Conservation (phyloP, 2,329 filamentous ascomycete species). For the Nannizzia gypsea region DNA sequence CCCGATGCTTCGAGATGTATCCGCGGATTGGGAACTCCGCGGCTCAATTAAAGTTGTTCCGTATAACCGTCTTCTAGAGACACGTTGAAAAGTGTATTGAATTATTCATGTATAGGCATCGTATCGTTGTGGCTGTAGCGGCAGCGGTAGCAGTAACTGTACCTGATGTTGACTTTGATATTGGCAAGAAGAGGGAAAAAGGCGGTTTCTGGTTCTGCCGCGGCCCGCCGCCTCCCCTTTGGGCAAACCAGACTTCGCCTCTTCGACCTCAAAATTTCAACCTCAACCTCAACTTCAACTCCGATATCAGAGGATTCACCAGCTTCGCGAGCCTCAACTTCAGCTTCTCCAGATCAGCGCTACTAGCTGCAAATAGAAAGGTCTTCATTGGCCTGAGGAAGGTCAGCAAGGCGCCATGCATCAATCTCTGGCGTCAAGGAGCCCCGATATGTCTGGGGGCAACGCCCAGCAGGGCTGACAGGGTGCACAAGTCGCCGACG, state of each 20-base stretch:
- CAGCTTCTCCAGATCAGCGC: neutral
- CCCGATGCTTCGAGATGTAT: neutral
- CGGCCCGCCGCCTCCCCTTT: neutral
- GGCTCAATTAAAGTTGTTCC: conserved; percentile 1
- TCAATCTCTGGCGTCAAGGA: neutral
- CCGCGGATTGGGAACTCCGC: neutral
- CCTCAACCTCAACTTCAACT: neutral
- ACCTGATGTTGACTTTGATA: neutral
- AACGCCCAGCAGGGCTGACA: neutral
- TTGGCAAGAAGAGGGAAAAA: neutral
- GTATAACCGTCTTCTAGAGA: neutral
- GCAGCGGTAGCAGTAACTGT: too few species aligned
- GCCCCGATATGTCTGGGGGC: neutral
- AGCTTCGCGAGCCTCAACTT: neutral
- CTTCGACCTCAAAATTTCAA: neutral
- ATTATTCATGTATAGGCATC: too few species aligned
- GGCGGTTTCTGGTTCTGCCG: neutral
- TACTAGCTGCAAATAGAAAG: neutral
- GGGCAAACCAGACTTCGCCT: neutral
- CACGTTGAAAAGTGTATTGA: neutral
- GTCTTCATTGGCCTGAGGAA: neutral
- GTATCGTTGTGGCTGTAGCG: too few species aligned
- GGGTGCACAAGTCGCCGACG: neutral
- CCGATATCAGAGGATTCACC: neutral
- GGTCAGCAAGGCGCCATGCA: neutral